A percentile compares a stretch with the other conserved stretches of the same genome.
Conservation (phyloP, 495 filamentous ascomycete genomes). For the Penicillium dipodomyicola region DNA sequence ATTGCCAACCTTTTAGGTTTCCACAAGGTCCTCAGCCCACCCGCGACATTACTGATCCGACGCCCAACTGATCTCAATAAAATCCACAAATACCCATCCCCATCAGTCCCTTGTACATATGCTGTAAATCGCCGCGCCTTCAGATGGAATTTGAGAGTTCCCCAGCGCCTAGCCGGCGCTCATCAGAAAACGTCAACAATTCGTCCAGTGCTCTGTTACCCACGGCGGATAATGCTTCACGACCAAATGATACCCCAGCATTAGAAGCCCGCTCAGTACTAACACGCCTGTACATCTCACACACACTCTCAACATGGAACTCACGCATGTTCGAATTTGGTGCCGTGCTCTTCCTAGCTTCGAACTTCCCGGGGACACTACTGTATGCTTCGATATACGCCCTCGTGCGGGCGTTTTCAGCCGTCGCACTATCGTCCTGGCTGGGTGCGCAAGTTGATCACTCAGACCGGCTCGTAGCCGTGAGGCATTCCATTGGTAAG, state of each 20-base stretch:
- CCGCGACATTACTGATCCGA: constrained; percentile 4
- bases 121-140: not conserved
- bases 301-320: constrained; percentile 70
- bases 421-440: constrained; percentile 38
- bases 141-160: not conserved
- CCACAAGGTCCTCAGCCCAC: constrained; percentile 13
- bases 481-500: constrained; percentile 51
- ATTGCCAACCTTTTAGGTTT: not conserved
- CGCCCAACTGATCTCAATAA: not conserved
- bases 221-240: not conserved
- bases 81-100: not conserved
- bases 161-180: not conserved
- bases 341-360: constrained; percentile 60
- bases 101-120: not conserved
- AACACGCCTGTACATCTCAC: constrained; percentile 37
- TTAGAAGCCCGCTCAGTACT: constrained; percentile 20
- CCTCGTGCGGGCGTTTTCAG: constrained; percentile 30
- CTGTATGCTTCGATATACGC: constrained; percentile 45
- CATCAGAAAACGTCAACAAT: not conserved
- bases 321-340: constrained; percentile 67
- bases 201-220: not conserved
- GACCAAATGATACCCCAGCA: not conserved
- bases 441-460: constrained; percentile 46
- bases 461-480: constrained; percentile 46
- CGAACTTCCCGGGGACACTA: constrained; percentile 55